Evolutionary conservation across 768 basidiomycete species (phyloP).

Genomic region (Russula foetens): DNA sequence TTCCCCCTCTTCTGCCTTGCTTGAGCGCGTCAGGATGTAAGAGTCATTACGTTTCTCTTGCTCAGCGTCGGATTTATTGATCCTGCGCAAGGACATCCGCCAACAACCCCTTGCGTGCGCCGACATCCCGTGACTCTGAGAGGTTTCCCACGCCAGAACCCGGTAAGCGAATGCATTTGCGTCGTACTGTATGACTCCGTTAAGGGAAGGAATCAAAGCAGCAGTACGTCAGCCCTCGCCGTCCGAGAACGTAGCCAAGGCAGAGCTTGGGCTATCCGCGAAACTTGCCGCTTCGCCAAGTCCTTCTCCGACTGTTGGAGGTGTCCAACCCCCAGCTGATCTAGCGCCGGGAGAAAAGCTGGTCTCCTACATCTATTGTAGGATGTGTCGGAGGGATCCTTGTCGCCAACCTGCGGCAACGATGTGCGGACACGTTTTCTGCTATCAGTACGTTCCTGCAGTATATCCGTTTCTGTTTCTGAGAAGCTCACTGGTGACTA

Average conservation of each 20-base stretch:
- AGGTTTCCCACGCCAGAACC: background rate
- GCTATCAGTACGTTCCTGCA: constrained; percentile 36
- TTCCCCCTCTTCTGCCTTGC: background rate
- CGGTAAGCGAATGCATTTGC: background rate
- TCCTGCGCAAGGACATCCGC: background rate
- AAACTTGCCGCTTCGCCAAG: background rate
- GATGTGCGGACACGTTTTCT: constrained; percentile 59
- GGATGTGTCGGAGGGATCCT: constrained; percentile 40
- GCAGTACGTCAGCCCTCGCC: background rate
- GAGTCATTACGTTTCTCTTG: background rate
- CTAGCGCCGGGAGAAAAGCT: constrained; percentile 2
- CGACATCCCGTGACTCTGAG: constrained; percentile 3
- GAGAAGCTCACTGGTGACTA: background rate
- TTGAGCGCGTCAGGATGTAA: constrained; percentile 9
- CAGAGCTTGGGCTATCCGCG: background rate
- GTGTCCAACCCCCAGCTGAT: background rate
- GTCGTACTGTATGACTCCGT: background rate
- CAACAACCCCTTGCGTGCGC: background rate
- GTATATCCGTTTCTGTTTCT: background rate
- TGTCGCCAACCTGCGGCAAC: constrained; percentile 49
- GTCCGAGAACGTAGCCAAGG: background rate
- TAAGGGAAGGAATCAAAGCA: background rate
- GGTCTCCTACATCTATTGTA: constrained; percentile 31
- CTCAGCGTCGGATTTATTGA: background rate
- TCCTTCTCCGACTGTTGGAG: background rate